Evolutionary conservation across 2,329 filamentous ascomycete species (phyloP).

Genomic region (Pyricularia sp.): DNA sequence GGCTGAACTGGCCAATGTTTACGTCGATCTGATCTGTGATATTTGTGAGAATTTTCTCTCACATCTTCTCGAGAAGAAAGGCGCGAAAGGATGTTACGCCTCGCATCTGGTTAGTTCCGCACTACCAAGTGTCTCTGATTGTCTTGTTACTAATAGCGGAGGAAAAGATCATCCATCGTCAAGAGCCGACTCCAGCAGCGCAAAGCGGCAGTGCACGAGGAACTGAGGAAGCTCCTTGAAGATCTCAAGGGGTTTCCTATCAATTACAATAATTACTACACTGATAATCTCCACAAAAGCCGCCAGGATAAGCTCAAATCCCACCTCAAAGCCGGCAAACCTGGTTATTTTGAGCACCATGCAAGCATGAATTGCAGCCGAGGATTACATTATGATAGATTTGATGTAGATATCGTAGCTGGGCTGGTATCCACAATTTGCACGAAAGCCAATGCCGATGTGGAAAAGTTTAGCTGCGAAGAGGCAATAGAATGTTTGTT

Average conservation of each 20-base stretch:
- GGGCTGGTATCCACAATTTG: neutral
- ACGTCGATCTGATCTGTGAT: neutral
- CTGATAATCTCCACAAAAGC: neutral
- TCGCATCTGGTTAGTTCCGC: neutral
- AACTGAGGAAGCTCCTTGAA: neutral
- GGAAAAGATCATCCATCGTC: neutral
- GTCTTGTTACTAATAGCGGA: neutral
- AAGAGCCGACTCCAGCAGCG: neutral
- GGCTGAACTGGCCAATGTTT: slow-evolving; percentile 6
- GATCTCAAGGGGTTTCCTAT: neutral
- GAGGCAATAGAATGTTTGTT: slow-evolving; percentile 1
- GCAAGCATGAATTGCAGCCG: neutral
- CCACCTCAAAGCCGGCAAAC: neutral
- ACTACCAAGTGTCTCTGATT: neutral
- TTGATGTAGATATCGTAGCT: neutral
- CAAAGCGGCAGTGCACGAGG: neutral
- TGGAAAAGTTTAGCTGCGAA: neutral
- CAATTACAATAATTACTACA: neutral
- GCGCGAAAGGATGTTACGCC: neutral
- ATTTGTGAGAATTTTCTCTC: neutral
- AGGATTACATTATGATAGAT: neutral
- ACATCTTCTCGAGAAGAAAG: neutral
- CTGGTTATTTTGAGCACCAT: neutral
- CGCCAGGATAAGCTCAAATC: neutral
- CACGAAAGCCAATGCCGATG: neutral